Conservation (phyloP, 2,329 filamentous ascomycete genomes). For the Trichoderma breve region DNA sequence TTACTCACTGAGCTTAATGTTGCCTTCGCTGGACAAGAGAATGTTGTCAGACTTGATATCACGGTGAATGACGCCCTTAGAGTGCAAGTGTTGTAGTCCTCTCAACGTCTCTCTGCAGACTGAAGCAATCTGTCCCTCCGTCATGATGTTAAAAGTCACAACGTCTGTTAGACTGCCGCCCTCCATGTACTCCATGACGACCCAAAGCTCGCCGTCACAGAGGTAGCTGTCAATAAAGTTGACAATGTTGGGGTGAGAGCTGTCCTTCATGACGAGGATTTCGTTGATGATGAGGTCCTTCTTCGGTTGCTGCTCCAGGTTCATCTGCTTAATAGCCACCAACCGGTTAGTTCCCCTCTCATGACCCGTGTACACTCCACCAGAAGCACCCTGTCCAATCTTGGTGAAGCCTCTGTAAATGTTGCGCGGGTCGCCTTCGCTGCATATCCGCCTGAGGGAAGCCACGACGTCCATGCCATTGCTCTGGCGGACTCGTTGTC, state of each 20-base stretch:
- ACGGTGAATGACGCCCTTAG: slow-evolving; percentile 95
- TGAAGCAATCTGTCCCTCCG: slow-evolving; percentile 91
- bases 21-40: slow-evolving; percentile 85
- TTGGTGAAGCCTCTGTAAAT: slow-evolving; percentile 87
- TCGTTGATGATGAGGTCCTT: slow-evolving; percentile 99
- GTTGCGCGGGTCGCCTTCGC: slow-evolving; percentile 80
- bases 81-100: slow-evolving; percentile 91
- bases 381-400: slow-evolving; percentile 95
- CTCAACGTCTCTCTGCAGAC: slow-evolving; percentile 91
- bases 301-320: slow-evolving; percentile 95
- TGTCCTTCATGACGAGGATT: slow-evolving; percentile 98
- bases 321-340: slow-evolving; percentile 99
- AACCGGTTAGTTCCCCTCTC: slow-evolving; percentile 80
- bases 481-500: slow-evolving; percentile 76
- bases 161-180: slow-evolving; percentile 96
- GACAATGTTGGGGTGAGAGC: slow-evolving; percentile 96
- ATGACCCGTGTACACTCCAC: slow-evolving; percentile 90
- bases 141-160: slow-evolving; percentile 99
- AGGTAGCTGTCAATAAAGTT: slow-evolving; percentile 99
- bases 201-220: slow-evolving; percentile 88
- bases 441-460: slow-evolving; percentile 85
- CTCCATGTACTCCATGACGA: slow-evolving; percentile 99
- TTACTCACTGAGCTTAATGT: slow-evolving; percentile 90
- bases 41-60: slow-evolving; percentile 99
- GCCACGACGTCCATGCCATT: slow-evolving; percentile 78